These are phyloP conservation scores for Cystofilobasidium macerans DNA, from an alignment of 768 basidiomycete genomes.

Conservation along the genomic window DNA sequence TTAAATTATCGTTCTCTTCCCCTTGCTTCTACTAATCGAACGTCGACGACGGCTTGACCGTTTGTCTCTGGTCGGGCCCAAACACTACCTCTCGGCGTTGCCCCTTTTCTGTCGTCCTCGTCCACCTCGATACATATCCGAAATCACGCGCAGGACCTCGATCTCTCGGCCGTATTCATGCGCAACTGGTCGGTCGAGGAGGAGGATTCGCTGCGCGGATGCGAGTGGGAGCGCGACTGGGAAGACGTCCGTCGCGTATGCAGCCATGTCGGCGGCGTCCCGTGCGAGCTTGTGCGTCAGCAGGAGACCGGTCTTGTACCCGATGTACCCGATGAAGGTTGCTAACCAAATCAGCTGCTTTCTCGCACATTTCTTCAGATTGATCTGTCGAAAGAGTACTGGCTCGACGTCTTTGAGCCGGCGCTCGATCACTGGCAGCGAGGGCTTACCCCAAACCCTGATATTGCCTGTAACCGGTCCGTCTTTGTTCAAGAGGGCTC, in stretches of 20 bases:
- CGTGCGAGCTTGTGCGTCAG: conserved; percentile 56
- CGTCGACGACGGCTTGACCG: neutral
- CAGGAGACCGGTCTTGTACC: conserved; percentile 2
- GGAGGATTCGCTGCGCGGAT: conserved; percentile 46
- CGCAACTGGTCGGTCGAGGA: conserved; percentile 59
- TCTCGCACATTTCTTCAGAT: conserved; percentile 43
- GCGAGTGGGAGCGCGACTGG: conserved; percentile 95
- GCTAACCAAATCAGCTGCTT: neutral
- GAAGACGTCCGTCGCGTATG: conserved; percentile 78
- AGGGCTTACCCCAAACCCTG: conserved; percentile 82
- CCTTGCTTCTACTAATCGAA: neutral
- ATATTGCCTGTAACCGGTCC: conserved; percentile 81
- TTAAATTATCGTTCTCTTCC: neutral
- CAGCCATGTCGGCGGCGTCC: conserved; percentile 51
- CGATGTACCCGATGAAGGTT: neutral
- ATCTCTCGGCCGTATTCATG: conserved; percentile 86
- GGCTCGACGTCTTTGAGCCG: conserved; percentile 82
- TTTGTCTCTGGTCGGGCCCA: too few relatives aligned
- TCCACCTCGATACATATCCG: neutral
- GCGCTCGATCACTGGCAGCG: conserved; percentile 63
- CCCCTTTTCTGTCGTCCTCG: conserved; percentile 2
- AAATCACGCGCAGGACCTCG: conserved; percentile 49
- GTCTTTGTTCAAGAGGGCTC: conserved; percentile 26
- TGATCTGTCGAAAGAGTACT: conserved; percentile 82
- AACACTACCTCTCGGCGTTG: too few relatives aligned